Conservation (phyloP, 202 grass and related monocot species). For the Carex arenaria region DNA sequence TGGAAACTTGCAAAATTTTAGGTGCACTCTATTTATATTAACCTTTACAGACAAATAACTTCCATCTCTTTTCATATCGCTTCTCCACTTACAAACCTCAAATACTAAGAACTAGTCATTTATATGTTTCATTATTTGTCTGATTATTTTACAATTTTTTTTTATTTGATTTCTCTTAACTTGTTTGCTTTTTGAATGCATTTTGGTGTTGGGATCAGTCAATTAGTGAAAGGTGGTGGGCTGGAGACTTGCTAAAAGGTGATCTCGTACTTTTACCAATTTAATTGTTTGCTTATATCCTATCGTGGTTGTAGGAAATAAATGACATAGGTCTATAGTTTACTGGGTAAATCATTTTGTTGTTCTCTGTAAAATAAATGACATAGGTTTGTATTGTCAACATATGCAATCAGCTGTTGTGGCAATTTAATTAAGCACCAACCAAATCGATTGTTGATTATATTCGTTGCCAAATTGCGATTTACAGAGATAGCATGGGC, state of each 20-base stretch:
- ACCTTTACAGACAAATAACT: too few species aligned
- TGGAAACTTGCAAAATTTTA: not conserved
- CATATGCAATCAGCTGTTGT: not conserved
- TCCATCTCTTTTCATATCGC: too few species aligned
- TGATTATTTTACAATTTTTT: not conserved
- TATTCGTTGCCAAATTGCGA: too few species aligned
- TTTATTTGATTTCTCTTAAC: not conserved
- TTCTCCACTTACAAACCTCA: too few species aligned
- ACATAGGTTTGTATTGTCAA: not conserved
- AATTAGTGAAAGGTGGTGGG: not conserved
- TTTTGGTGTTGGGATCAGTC: not conserved
- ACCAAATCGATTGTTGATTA: too few species aligned
- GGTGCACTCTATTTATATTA: not conserved
- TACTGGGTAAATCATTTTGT: not conserved
- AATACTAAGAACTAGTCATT: too few species aligned
- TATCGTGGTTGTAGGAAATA: not conserved
- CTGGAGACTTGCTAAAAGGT: not conserved
- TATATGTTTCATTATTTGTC: too few species aligned
- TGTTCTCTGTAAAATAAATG: not conserved
- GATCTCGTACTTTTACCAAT: not conserved
- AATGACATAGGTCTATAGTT: not conserved
- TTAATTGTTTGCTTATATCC: not conserved
- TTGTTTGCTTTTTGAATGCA: not conserved
- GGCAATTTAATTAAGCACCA: not conserved
- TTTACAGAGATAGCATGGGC: too few species aligned